Base-by-base conservation (phyloP, 2,329 filamentous ascomycete genomes). In the Cladosporium velox region DNA sequence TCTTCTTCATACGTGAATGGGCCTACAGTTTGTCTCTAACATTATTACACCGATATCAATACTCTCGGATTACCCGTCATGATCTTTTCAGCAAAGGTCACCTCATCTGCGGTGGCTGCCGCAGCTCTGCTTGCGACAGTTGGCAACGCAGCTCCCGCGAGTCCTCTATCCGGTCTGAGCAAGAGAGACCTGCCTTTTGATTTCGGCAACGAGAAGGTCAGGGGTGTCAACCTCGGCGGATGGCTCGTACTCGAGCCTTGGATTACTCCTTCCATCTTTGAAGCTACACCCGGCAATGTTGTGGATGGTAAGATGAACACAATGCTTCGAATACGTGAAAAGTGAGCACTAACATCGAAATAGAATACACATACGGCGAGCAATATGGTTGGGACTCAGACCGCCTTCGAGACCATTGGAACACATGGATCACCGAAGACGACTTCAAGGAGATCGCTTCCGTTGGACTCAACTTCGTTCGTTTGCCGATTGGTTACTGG, bases 171-270 rank as follows among this genome's bases (percentile, higher is more conserved):
- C 18, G 55, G 60, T 15, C 4, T 71, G 15, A 66, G 68, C 49
- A 70, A 66, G 32, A 51, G 61, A 62, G 71, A 49, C 64, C 60
- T 51, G 10, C 67, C 59, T 65, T 66, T 88, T 70, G 76, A 84
- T 71, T 88, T 86, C 75, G 79, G 81, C 65, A 74, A 74, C 52
- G 72, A 83, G n/a, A 88, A 86, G 72, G 83, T 89, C 38, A 84
- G 86, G 12, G 88, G 88, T 65, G 87, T 90, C 30, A 90, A 90
- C 73, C 79, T 89, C 6, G 75, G 71, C 65, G 88, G 88, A 38
- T 88, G 87, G 86, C 83, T 88, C 61, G 84, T 89, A 5, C 79
- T 88, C 7, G 87, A 89, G 77, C 86, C 86, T 14, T 88, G 86
- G 86, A 88, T 88, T 63, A 88, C 86, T 2, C 86, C 87, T 2